phyloP scores from a whole-genome alignment of 2,329 filamentous ascomycete species.

The Plenodomus biglobosus region DNA sequence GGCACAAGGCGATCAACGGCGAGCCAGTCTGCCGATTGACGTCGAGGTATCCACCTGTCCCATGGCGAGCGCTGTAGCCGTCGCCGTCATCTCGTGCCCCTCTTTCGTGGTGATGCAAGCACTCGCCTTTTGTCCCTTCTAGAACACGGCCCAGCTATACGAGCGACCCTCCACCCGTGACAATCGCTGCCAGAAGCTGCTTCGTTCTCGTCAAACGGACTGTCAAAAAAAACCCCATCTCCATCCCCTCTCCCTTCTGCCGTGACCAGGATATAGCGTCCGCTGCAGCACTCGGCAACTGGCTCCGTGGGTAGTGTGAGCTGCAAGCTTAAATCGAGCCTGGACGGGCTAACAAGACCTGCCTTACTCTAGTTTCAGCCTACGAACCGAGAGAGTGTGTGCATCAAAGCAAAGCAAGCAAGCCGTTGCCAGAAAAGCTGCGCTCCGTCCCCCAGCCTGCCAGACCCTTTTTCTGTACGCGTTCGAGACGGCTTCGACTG shows the following conservation, averaged over 20 bases:
- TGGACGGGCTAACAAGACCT: constrained; percentile 15
- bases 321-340: constrained; percentile 12
- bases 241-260: constrained; percentile 13
- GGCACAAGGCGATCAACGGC: constrained; percentile 23
- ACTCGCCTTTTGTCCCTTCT: constrained; percentile 9
- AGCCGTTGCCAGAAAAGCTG: constrained; percentile 2
- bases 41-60: constrained; percentile 31
- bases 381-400: constrained; percentile 22
- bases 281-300: constrained; percentile 27
- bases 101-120: constrained; percentile 9
- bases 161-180: constrained; percentile 32
- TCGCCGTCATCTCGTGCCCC: constrained; percentile 12
- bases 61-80: constrained; percentile 20
- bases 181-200: constrained; percentile 23
- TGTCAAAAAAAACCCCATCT: neutral
- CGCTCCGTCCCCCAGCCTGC: constrained; percentile 1
- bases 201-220: constrained; percentile 21
- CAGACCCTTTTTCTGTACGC: constrained; percentile 7
- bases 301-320: constrained; percentile 20
- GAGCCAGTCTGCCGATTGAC: constrained; percentile 32
- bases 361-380: constrained; percentile 12
- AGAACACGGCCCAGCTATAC: constrained; percentile 20
- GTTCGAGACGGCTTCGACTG: neutral
- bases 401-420: neutral
- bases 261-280: constrained; percentile 29